Evolutionary conservation across 2,329 filamentous ascomycete genomes (phyloP), one percentile per base, ranked within the genome.

Genomic region (Xylariales sp.): DNA sequence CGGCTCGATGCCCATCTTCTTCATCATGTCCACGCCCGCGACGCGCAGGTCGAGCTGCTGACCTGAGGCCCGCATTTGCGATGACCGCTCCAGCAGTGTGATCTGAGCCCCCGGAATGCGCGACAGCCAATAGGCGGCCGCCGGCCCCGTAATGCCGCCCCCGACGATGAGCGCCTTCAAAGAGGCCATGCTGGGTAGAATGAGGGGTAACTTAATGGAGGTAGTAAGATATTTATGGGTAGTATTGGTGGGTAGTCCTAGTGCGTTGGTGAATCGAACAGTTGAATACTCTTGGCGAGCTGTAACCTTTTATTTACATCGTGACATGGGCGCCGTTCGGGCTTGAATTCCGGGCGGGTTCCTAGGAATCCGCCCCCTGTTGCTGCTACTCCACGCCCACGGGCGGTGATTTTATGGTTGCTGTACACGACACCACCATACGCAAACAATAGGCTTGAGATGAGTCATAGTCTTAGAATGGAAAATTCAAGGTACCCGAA

Each of bases 41-140:
- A 77, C 81, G 34, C 82, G 81, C 3, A 85, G 78, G 68, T 85
- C 83, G 48, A 85, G 74, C 23, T 82, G 78, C 65, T 83, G 81
- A 1, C 83, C 83, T 30, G 80, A 79, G 3, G 74, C 75, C 12
- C 81, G 77, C 14, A 80, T 78, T 16, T 69, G 56, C 0, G 81
- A 69, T 1, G 80, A 79, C 18, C 81, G 80, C 64, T 85, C 83
- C 16, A 85, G 71, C 45, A 85, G 74, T 3, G 82, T 84, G 69
- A 84, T 79, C 62, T 60, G 69, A 72, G 74, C 70, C 12, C 57
- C 49, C 1, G 64, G 39, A 52, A 67, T 58, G 28, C 69, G 70
- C 39, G 72, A 84, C 41, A 86, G 79, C 71, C 81, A 82, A 72
- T 79, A 81, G 28, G 83, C 83, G 3, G 84, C 71, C 3, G 82